phyloP scores from a whole-genome alignment of 2,329 filamentous ascomycete species.

The Talaromyces rugulosus region DNA sequence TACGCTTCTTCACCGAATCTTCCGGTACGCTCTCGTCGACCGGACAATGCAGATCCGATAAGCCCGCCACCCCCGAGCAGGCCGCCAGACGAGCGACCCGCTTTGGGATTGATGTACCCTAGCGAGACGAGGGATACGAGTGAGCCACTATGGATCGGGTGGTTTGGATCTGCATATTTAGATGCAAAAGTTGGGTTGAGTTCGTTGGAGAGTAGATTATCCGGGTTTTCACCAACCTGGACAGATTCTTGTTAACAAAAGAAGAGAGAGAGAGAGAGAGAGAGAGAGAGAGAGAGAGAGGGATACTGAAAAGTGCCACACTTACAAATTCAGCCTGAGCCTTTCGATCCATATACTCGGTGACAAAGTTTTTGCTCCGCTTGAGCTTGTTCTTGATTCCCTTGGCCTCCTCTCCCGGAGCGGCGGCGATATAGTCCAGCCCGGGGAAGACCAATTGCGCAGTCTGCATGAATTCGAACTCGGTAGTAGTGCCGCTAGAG shows the following conservation, averaged over 20 bases:
- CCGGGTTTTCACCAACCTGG: constrained; percentile 3
- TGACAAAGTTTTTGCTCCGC: constrained; percentile 2
- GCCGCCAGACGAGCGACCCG: not conserved
- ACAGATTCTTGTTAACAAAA: not conserved
- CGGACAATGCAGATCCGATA: not conserved
- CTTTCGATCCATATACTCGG: constrained; percentile 10
- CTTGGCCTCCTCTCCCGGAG: constrained; percentile 16
- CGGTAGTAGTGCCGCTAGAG: constrained; percentile 33
- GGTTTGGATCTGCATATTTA: constrained; percentile 10
- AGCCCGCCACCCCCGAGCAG: not conserved
- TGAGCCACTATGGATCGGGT: constrained; percentile 7
- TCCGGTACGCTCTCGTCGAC: not conserved
- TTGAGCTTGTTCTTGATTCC: constrained; percentile 7
- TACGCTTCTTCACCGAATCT: not conserved
- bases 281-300: not conserved
- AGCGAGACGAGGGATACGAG: not conserved
- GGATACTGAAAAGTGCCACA: not conserved
- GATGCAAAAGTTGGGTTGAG: constrained; percentile 6
- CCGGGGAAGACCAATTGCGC: constrained; percentile 49
- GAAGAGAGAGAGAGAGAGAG: too few species aligned
- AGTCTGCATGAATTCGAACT: constrained; percentile 38
- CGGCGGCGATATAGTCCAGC: constrained; percentile 28
- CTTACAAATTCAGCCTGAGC: constrained; percentile 10
- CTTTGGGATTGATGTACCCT: not conserved
- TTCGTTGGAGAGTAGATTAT: constrained; percentile 3